These are phyloP conservation scores for Inonotus obliquus DNA, from an alignment of 1,284 basidiomycete genomes.

Conservation along the genomic window DNA sequence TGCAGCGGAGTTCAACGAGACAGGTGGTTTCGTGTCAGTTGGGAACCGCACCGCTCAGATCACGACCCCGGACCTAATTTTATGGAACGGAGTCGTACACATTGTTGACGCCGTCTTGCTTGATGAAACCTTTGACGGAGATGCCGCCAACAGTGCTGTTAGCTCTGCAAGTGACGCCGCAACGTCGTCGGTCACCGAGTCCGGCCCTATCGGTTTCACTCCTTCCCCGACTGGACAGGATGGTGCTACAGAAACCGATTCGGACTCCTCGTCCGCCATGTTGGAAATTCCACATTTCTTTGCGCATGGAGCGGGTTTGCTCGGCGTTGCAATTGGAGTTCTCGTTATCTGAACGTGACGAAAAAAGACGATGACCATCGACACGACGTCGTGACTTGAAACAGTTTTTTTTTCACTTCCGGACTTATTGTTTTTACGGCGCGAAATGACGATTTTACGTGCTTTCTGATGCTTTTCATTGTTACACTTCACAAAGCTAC, in stretches of 20 bases:
- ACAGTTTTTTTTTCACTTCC: no score
- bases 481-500: background rate
- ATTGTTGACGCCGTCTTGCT: conserved; percentile 61
- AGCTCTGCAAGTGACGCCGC: conserved; percentile 7
- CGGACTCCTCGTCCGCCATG: background rate
- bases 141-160: conserved; percentile 49
- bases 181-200: conserved; percentile 10
- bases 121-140: conserved; percentile 44
- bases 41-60: conserved; percentile 55
- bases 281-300: background rate
- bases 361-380: no score
- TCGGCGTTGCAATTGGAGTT: conserved; percentile 1
- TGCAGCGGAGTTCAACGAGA: conserved; percentile 49
- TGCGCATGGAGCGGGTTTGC: no score
- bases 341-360: background rate
- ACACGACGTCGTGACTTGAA: no score
- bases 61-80: conserved; percentile 57
- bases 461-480: no score
- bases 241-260: background rate
- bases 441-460: background rate
- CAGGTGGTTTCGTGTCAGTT: conserved; percentile 57
- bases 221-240: background rate
- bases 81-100: conserved; percentile 71
- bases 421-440: background rate
- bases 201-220: conserved; percentile 16